Conservation (phyloP, 2,329 filamentous ascomycete genomes). For the Fusarium pininemorale region DNA sequence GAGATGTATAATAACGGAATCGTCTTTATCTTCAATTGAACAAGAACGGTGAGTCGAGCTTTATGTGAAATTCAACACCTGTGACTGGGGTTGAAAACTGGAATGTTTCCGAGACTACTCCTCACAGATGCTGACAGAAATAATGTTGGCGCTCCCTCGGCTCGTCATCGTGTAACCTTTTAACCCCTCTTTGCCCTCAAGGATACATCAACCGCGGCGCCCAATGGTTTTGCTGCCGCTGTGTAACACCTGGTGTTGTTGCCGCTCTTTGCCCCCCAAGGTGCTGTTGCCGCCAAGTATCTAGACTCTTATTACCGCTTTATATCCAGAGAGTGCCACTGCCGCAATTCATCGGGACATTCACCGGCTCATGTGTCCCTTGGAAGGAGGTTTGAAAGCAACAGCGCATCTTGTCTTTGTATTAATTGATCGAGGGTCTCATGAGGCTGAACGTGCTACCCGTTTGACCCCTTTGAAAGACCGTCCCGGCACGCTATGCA, state of each 20-base stretch:
- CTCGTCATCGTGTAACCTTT: not conserved
- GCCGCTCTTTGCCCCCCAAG: not conserved
- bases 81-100: not conserved
- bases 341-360: not conserved
- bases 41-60: fast-evolving
- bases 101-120: not conserved
- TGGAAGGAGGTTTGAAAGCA: not conserved
- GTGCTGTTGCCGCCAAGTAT: not conserved
- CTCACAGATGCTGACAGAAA: not conserved
- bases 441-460: not conserved
- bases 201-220: too few relatives aligned
- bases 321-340: not conserved
- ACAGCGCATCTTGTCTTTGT: not conserved
- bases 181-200: not conserved
- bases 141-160: not conserved
- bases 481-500: not conserved
- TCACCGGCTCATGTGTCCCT: not conserved
- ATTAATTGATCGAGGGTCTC: not conserved
- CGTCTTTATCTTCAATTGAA: fast-evolving
- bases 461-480: too few relatives aligned
- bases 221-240: not conserved
- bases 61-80: not conserved
- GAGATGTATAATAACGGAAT: not conserved
- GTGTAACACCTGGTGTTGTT: not conserved
- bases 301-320: not conserved